Evolutionary conservation across 176 grass and related monocot species (phyloP).

Genomic region (Thinopyrum elongatum): DNA sequence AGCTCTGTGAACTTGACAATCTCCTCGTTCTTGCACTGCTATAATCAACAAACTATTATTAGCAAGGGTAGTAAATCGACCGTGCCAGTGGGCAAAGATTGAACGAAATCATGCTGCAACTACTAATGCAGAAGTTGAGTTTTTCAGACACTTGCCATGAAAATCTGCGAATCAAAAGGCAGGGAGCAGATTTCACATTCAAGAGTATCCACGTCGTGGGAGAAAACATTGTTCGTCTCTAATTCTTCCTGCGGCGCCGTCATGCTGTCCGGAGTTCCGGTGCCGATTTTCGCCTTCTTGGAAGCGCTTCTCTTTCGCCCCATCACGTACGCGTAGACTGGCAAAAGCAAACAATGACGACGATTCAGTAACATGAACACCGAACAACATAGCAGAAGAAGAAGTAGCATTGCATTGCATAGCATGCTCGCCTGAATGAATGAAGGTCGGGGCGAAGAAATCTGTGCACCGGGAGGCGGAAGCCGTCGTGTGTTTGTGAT

Average conservation of each 20-base stretch:
- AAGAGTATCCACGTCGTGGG: neutral
- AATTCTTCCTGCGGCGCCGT: neutral
- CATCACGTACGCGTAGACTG: neutral
- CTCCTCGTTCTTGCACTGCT: neutral
- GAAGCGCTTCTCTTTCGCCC: neutral
- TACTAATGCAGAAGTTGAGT: neutral
- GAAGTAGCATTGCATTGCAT: neutral
- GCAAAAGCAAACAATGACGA: neutral
- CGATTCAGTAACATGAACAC: neutral
- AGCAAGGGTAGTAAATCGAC: too few relatives aligned
- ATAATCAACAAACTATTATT: neutral
- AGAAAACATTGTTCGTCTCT: neutral
- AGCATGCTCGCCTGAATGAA: neutral
- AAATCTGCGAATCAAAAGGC: neutral
- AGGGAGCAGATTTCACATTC: neutral
- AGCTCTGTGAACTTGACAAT: neutral
- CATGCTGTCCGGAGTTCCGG: neutral
- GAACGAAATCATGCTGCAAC: neutral
- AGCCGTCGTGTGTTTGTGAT: neutral
- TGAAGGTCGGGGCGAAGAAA: neutral
- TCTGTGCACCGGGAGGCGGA: neutral
- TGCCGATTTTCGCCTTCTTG: neutral
- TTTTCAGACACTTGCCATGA: neutral
- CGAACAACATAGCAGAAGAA: neutral
- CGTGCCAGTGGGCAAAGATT: neutral